Conservation (phyloP, 1,284 basidiomycete species). For the Marasmius oreades region DNA sequence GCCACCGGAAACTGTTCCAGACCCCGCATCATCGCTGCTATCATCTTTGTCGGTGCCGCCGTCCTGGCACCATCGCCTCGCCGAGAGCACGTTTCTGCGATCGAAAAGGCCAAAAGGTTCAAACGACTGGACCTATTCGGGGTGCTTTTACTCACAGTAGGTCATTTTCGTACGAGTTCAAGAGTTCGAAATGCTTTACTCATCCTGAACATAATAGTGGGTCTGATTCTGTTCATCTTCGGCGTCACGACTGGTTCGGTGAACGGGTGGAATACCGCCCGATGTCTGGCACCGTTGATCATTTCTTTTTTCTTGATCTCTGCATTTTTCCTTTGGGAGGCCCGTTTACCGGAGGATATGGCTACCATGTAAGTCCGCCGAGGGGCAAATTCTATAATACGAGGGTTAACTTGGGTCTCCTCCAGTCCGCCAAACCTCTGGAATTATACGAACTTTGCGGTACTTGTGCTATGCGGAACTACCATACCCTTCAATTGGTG, state of each 20-base stretch:
- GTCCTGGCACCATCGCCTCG: slow-evolving; percentile 25
- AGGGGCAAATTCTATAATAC: slow-evolving; percentile 4
- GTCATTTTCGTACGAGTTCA: slow-evolving; percentile 3
- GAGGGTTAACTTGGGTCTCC: background rate
- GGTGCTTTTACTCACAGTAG: slow-evolving; percentile 37
- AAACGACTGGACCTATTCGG: slow-evolving; percentile 36
- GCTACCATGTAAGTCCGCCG: slow-evolving; percentile 34
- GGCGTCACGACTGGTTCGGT: slow-evolving; percentile 44
- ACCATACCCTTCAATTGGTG: slow-evolving; percentile 42
- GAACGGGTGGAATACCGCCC: slow-evolving; percentile 38
- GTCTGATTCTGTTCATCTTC: slow-evolving; percentile 43
- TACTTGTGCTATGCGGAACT: slow-evolving; percentile 32
- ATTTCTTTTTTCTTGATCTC: slow-evolving; percentile 35
- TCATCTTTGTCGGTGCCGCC: slow-evolving; percentile 24
- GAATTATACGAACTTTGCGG: slow-evolving; percentile 39
- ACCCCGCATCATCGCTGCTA: slow-evolving; percentile 28
- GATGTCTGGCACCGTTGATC: slow-evolving; percentile 39
- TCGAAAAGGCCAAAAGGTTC: slow-evolving; percentile 17
- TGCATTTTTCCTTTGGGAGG: slow-evolving; percentile 42
- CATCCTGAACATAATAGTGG: slow-evolving; percentile 17
- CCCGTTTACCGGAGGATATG: slow-evolving; percentile 31
- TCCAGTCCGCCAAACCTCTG: slow-evolving; percentile 35
- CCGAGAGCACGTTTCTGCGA: background rate
- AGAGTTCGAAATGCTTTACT: background rate
- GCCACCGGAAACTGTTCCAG: too few species aligned